phyloP scores from a whole-genome alignment of 2,329 filamentous ascomycete species.

The Aspergillus calidoustus region DNA sequence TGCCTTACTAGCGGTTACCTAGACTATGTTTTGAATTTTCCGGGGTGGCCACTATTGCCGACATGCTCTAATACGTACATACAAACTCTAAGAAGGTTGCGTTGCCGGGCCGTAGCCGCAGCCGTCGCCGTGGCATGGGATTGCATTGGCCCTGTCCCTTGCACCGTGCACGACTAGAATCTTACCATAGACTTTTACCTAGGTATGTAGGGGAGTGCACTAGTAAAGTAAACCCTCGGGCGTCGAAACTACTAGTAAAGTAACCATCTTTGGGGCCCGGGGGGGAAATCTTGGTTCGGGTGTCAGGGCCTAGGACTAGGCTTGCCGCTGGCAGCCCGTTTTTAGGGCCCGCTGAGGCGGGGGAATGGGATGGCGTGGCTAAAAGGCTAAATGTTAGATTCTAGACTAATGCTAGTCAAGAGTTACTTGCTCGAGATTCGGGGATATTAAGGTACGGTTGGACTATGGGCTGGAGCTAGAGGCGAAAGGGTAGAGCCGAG shows the following conservation, averaged over 20 bases:
- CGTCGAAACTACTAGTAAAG: not conserved
- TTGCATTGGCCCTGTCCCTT: not conserved
- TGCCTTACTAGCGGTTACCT: slow-evolving; percentile 8
- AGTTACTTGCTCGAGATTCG: not conserved
- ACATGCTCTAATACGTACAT: not conserved
- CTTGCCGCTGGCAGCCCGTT: not conserved
- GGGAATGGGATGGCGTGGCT: no score
- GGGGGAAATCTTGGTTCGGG: not conserved
- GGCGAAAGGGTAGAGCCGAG: not conserved
- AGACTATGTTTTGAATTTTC: not conserved
- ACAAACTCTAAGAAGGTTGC: not conserved
- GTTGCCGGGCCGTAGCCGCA: not conserved
- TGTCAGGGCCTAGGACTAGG: not conserved
- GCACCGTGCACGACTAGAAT: not conserved
- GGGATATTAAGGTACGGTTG: not conserved
- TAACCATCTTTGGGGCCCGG: not conserved
- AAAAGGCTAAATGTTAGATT: not conserved
- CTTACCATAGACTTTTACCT: not conserved
- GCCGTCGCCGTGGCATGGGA: not conserved
- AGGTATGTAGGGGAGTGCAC: not conserved
- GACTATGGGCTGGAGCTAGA: not conserved
- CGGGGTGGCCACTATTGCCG: not conserved
- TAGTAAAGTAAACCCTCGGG: not conserved
- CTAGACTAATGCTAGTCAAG: not conserved
- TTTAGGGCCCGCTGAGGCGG: slow-evolving; percentile 8